These are phyloP conservation scores for Platanthera zijinensis DNA, from an alignment of 106 monocot genomes.

Conservation along the genomic window DNA sequence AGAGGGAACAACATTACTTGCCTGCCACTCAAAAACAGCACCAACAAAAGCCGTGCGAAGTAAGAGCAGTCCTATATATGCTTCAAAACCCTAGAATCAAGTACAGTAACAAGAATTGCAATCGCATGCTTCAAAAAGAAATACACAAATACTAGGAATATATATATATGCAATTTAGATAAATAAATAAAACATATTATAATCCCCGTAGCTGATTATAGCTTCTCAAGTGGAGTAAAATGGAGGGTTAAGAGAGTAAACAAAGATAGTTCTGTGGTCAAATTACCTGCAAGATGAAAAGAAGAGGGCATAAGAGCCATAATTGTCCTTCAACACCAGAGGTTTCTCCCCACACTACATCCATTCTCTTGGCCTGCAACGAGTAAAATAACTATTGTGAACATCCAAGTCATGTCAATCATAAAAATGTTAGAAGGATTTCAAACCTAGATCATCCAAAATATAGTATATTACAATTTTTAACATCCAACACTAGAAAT, in stretches of 20 bases:
- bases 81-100: slow-evolving; percentile 70
- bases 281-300: slow-evolving; percentile 85
- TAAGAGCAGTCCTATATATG: slow-evolving; percentile 62
- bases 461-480: too few relatives aligned
- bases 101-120: neutral
- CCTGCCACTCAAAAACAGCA: slow-evolving; percentile 82
- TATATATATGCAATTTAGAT: neutral
- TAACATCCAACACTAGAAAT: too few relatives aligned
- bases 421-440: too few relatives aligned
- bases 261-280: neutral
- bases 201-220: neutral
- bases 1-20: slow-evolving; percentile 16
- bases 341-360: slow-evolving; percentile 94
- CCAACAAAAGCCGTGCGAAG: slow-evolving; percentile 58
- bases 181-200: neutral
- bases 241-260: neutral
- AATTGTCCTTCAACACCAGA: slow-evolving; percentile 92
- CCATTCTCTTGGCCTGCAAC: slow-evolving; percentile 90
- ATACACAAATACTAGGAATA: neutral
- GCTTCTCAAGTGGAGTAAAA: neutral
- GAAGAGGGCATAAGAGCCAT: slow-evolving; percentile 65
- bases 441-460: too few relatives aligned
- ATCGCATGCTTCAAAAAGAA: neutral
- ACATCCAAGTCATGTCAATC: too few relatives aligned
- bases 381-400: neutral